These are phyloP conservation scores for Striga asiatica DNA, from an alignment of 257 asterid genomes.

Conservation along the genomic window DNA sequence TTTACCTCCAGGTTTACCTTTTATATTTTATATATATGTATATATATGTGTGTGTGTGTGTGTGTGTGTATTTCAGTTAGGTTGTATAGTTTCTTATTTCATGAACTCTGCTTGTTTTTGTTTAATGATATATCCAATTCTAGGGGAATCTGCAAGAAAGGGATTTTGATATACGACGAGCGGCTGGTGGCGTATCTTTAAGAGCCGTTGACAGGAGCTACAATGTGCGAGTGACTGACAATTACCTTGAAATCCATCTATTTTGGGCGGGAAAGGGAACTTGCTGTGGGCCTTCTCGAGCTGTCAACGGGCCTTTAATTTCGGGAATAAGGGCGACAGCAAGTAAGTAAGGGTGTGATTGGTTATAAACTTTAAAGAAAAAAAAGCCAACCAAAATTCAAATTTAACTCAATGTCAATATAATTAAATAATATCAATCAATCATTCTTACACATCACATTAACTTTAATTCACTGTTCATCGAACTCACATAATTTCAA, in stretches of 20 bases:
- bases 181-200: slow-evolving; percentile 39
- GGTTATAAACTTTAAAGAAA: no score
- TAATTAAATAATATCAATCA: no score
- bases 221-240: slow-evolving; percentile 40
- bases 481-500: no score
- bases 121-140: slow-evolving; percentile 42
- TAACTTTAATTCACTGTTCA: no score
- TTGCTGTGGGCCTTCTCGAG: slow-evolving; percentile 62
- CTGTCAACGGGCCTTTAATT: slow-evolving; percentile 62
- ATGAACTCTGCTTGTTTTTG: slow-evolving; percentile 22
- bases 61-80: no score
- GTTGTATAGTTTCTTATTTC: background rate
- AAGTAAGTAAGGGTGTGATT: slow-evolving; percentile 44
- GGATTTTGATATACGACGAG: slow-evolving; percentile 60
- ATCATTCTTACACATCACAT: no score
- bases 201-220: slow-evolving; percentile 36
- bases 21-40: no score
- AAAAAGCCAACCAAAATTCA: no score
- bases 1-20: slow-evolving; percentile 64
- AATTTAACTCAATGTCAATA: no score
- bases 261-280: slow-evolving; percentile 95
- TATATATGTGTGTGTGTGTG: background rate
- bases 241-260: slow-evolving; percentile 69
- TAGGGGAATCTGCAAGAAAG: slow-evolving; percentile 44
- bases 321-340: slow-evolving; percentile 72